These are phyloP conservation scores for Trifolium subterraneum DNA, from an alignment of 306 rosid species.

Conservation along the genomic window DNA sequence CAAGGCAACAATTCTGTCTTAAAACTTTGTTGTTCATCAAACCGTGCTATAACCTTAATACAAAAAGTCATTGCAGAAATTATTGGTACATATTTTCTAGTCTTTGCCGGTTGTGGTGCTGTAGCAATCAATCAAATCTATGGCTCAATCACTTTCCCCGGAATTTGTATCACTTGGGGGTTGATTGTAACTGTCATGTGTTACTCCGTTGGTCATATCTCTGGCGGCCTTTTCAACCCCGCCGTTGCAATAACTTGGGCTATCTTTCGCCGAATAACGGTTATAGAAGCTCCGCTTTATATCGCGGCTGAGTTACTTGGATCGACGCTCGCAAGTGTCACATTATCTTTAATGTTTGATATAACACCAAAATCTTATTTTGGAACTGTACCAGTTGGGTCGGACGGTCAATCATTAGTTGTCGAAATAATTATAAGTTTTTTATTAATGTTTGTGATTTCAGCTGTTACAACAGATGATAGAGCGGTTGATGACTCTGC, in stretches of 20 bases:
- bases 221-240: slow-evolving; percentile 68
- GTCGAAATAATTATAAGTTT: slow-evolving; percentile 59
- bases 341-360: slow-evolving; percentile 37
- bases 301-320: slow-evolving; percentile 50
- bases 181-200: slow-evolving; percentile 54
- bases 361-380: slow-evolving; percentile 36
- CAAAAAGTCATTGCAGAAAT: slow-evolving; percentile 53
- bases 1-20: slow-evolving; percentile 24
- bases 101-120: slow-evolving; percentile 53
- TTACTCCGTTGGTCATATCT: slow-evolving; percentile 55
- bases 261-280: slow-evolving; percentile 39
- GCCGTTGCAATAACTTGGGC: slow-evolving; percentile 62
- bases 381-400: slow-evolving; percentile 58
- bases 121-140: slow-evolving; percentile 39
- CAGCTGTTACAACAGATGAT: slow-evolving; percentile 53
- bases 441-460: slow-evolving; percentile 59
- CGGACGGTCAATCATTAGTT: slow-evolving; percentile 50
- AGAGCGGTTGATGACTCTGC: slow-evolving; percentile 51
- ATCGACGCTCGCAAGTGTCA: slow-evolving; percentile 37
- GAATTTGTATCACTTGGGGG: slow-evolving; percentile 47
- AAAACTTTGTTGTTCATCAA: slow-evolving; percentile 34
- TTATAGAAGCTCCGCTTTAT: slow-evolving; percentile 45
- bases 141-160: slow-evolving; percentile 48
- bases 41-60: slow-evolving; percentile 7
- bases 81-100: slow-evolving; percentile 60